Evolutionary conservation across 352 stramenopile genomes (phyloP), one percentile per base, ranked within the genome.

Genomic region (Globisporangium rhizosaccharum): DNA sequence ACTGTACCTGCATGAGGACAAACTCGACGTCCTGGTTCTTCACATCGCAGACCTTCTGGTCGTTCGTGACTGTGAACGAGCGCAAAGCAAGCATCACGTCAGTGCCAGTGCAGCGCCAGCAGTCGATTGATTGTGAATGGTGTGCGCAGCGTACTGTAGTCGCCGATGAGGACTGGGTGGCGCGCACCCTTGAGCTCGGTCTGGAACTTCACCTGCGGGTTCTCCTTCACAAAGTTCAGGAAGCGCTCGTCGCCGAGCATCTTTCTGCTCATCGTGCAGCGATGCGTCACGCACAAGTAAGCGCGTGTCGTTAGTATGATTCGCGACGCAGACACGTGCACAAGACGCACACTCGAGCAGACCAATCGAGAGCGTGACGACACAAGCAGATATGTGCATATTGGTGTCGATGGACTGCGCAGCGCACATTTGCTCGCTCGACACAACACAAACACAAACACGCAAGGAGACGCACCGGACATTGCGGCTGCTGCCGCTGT

Each of bases 1-100:
- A 14, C n/a, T 70, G 62, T 50, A 93, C 83, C 82, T 91, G 84
- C 63, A 73, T 78, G 67, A 95, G 61, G 46, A 95, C 85, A 52
- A 90, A 89, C 37, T 75, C 61, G 49, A 92, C 80, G 18, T 95
- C 82, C 72, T 93, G 75, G 77, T 95, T 95, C 79, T 95, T 95
- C 41, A 95, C 78, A 57, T 95, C 86, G 56, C 78, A 77, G 17
- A 95, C 86, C 70, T 95, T 95, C 50, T 68, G 79, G 61, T 89
- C 61, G 57, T 83, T 76, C 59, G 82, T 92, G 70, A 95, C 84
- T 94, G 48, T 25, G 60, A 42, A 11, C 47, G 39, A 47, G 14
- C 30, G 46, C 36, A 25, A 46, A 20, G 2, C 18, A 60, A 11
- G 2, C 8, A 18, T 28, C 28, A 44, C 30, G 8, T 57, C 10